Percentiles rank a stretch among this genome's conserved stretches.
phyloP scores from a whole-genome alignment of 495 filamentous ascomycete species.

The Penicillium flavigenum region DNA sequence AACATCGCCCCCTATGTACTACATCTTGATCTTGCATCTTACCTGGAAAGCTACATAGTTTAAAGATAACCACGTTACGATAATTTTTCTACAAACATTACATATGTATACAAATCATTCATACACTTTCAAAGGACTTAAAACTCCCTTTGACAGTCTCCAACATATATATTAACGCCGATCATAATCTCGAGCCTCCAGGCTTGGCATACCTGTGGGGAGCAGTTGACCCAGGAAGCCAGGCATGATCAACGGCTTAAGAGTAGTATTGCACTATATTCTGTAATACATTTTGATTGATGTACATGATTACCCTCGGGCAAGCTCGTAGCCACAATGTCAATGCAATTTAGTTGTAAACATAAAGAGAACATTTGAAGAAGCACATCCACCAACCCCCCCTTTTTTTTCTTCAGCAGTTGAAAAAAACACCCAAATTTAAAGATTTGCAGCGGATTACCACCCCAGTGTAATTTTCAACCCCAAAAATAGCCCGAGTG shows the following conservation, averaged over 20 bases:
- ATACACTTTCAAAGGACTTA: background rate
- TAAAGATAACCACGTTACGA: constrained; percentile 2
- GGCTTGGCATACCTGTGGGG: constrained; percentile 17
- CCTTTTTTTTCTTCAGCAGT: background rate
- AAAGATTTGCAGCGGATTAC: constrained; percentile 1
- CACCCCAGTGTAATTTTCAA: constrained; percentile 10
- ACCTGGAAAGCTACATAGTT: background rate
- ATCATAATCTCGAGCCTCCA: constrained; percentile 17
- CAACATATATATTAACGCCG: constrained; percentile 9
- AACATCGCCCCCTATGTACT: constrained; percentile 3
- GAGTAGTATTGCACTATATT: background rate
- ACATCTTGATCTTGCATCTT: background rate
- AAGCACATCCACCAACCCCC: background rate
- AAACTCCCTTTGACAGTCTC: background rate
- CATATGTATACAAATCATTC: background rate
- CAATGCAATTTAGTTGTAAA: background rate
- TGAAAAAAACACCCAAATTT: constrained; percentile 1
- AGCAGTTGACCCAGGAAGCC: background rate
- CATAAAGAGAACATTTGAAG: background rate
- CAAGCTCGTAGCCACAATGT: background rate
- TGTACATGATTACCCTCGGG: background rate
- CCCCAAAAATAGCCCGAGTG: constrained; percentile 28
- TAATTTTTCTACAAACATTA: background rate
- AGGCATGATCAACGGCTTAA: background rate
- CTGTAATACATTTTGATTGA: background rate